These are phyloP conservation scores for Pelagomonas calceolata DNA, from an alignment of 108 stramenopile genomes.

Conservation along the genomic window DNA sequence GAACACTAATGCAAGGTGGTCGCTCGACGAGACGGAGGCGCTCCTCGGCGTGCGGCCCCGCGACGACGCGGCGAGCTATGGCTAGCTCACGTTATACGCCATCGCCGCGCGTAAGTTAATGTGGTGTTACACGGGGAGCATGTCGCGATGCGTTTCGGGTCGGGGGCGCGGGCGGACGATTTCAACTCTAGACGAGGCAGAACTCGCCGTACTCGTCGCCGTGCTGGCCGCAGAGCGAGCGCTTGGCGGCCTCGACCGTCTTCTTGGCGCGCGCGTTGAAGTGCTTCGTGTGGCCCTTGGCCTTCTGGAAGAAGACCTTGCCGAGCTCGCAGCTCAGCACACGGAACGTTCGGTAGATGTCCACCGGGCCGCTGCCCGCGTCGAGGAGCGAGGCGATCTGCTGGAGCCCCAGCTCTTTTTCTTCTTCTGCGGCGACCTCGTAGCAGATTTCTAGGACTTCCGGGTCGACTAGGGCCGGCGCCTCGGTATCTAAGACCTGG, in stretches of 20 bases:
- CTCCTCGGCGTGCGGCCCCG: conserved; percentile 9
- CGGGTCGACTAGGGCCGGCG: not conserved
- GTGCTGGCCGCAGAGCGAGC: not conserved
- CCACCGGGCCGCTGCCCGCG: not conserved
- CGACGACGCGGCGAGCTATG: no score
- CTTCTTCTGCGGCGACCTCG: not conserved
- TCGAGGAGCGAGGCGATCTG: not conserved
- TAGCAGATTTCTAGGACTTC: not conserved
- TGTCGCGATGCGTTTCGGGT: no score
- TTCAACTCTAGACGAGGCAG: conserved; percentile 2
- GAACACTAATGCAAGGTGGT: conserved; percentile 8
- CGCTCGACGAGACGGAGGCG: conserved; percentile 9
- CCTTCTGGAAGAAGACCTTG: not conserved
- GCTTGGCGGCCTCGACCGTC: not conserved
- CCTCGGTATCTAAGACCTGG: not conserved
- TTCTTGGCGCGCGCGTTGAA: not conserved
- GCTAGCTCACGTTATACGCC: no score
- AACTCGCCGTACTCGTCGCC: not conserved
- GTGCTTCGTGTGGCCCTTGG: not conserved
- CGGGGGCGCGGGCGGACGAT: no score
- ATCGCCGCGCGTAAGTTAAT: no score
- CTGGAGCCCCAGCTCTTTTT: not conserved
- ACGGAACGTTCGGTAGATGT: not conserved
- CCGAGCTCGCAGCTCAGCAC: not conserved
- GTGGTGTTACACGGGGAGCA: no score